Evolutionary conservation across 2,329 filamentous ascomycete genomes (phyloP), one percentile per base, ranked within the genome.

Genomic region (Aspergillus ochraceus): DNA sequence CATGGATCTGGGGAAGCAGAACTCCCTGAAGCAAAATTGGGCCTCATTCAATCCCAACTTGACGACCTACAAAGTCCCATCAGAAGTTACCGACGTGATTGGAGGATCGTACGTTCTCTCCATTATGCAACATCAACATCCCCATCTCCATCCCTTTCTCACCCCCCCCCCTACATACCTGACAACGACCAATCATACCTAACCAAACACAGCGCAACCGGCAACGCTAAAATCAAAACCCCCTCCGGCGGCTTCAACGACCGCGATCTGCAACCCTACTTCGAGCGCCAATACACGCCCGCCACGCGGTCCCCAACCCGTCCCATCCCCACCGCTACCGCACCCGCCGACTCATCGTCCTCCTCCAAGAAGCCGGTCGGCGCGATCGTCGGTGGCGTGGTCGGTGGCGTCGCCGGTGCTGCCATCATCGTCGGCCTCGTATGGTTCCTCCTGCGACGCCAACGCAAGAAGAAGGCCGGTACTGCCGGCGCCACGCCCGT

Each of bases 1-100:
- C 32, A 36, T 59, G 52, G 53, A 59, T n/a, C 47, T 59, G 6
- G 57, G 57, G 1, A 51, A 59, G n/a, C 57, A 59, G 29, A 59
- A 59, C 14, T 12, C 57, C 3, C n/a, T 55, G 12, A 9, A 53
- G 2, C 19, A 24, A 2, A 53, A 46, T 9, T 57, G 55, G 55
- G 53, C 36, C 14, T 17, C 4, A 1, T 42, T 42, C 36, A 42
- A 42, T n/a, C 14, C 14, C 14, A 42, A 42, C 6, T 6, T 42
- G 36, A 42, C 36, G 36, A 42, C 14, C 36, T 42, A 42, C 2
- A 42, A 42, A 14, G 14, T 42, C 6, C 36, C 36, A 2, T 8
- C 36, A 14, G 36, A 42, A n/a, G 14, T 42, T 6, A 6, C 14
- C 6, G 14, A 12, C 17, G 36, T 42, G 36, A 42, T 42, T 42